Base-by-base conservation (phyloP, 2,329 filamentous ascomycete genomes). In the Pochonia chlamydosporia region DNA sequence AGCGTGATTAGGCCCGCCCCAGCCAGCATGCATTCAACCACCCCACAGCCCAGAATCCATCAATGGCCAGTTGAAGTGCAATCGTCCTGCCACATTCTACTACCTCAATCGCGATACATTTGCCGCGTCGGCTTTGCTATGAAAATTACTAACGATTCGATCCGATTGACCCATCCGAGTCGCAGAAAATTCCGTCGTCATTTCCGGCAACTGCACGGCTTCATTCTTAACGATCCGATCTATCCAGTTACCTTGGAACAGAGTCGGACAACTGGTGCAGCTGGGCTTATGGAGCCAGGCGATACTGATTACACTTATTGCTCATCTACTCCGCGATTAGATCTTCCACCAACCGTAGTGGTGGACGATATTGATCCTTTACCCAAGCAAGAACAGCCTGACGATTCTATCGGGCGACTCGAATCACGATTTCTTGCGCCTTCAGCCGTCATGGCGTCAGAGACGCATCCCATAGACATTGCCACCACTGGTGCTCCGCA, bases 401-500 rank as follows among this genome's bases (percentile, higher is more conserved):
- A 43, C 10, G 35, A 42, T 16, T 28, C 47, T 4, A 43, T 41
- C 25, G 14, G 23, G 21, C 23, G 42, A 10, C 26, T 33, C 28
- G 33, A 48, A 35, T 21, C 48, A 26, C 23, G 30, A 30, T 33
- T 51, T n/a, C 50, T 54, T 23, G 49, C 50, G 11, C 50, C 52
- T 10, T 44, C 50, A 9, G 43, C 41, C 25, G 42, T 36, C 46
- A 55, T 54, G 52, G 26, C 43, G 21, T 31, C 44, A 13, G 43
- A 50, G 14, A 40, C 26, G 26, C 23, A 41, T 23, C 7, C 42
- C 4, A 31, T 14, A 18, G 49, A 50, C 18, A 41, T n/a, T 13
- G 10, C 39, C 8, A n/a, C 41, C 13, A 14, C 35, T 11, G 16
- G 13, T 24, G 50, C 62, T 14, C 64, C 63, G 14, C 71, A 70